Percentiles rank a stretch among this genome's conserved stretches.
phyloP scores from a whole-genome alignment of 2,329 filamentous ascomycete species.

The Monilinia aucupariae region DNA sequence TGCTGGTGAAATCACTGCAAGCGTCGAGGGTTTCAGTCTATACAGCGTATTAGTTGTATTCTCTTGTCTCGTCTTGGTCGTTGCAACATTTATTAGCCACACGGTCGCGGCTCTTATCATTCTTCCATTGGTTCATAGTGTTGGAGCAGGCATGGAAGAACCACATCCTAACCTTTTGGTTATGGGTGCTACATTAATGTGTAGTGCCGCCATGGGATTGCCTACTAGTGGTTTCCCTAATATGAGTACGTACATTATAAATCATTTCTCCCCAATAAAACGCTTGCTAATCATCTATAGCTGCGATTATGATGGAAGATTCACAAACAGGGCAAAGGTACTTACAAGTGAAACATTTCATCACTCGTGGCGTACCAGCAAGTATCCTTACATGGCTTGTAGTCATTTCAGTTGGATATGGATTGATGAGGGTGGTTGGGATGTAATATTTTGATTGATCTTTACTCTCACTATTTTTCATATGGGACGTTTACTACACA shows the following conservation, averaged over 20 bases:
- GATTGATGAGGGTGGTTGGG: conserved; percentile 60
- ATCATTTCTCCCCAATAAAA: neutral
- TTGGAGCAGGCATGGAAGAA: conserved; percentile 78
- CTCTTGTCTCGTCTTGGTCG: conserved; percentile 74
- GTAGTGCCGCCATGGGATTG: conserved; percentile 92
- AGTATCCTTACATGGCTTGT: conserved; percentile 77
- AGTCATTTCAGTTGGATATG: conserved; percentile 85
- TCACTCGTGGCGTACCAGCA: conserved; percentile 85
- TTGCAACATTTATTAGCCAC: conserved; percentile 96
- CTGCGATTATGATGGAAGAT: conserved; percentile 99
- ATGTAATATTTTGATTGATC: conserved; percentile 22
- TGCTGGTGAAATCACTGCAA: conserved; percentile 66
- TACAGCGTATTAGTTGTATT: conserved; percentile 88
- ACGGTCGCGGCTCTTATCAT: conserved; percentile 95
- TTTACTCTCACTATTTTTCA: neutral
- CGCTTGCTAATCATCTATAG: conserved; percentile 41
- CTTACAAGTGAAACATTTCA: conserved; percentile 86
- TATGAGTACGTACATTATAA: conserved; percentile 74
- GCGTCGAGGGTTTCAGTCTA: conserved; percentile 71
- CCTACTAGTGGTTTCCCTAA: conserved; percentile 97
- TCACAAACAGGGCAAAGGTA: conserved; percentile 85
- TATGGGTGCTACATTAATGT: conserved; percentile 94
- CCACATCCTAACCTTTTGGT: conserved; percentile 92
- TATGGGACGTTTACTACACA: neutral
- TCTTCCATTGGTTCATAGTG: conserved; percentile 79